A percentile compares a stretch with the other conserved stretches of the same genome.
phyloP scores from a whole-genome alignment of 108 stramenopile genomes.

The Cyclostephanos invisitatus region DNA sequence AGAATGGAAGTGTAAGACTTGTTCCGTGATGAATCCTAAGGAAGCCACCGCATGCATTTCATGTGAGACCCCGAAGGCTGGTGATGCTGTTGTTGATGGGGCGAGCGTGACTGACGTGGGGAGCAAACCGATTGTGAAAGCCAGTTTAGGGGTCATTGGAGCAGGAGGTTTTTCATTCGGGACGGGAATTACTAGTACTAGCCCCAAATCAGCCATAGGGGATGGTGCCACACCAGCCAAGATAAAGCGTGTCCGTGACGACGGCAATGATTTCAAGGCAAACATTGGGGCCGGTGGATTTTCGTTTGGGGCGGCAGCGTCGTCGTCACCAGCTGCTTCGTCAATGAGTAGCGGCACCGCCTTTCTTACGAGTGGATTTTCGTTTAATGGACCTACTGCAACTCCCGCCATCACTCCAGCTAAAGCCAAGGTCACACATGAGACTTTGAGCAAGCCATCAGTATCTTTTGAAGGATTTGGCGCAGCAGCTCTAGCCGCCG shows the following conservation, averaged over 20 bases:
- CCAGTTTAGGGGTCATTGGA: background rate
- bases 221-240: background rate
- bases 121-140: background rate
- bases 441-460: conserved; percentile 1
- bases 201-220: background rate
- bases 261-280: conserved; percentile 1
- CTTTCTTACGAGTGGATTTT: conserved; percentile 20
- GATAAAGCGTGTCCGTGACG: background rate
- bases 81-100: conserved; percentile 1
- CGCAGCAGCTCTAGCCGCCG: conserved; percentile 1
- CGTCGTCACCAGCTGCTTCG: conserved; percentile 4
- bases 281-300: conserved; percentile 32
- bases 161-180: conserved; percentile 3
- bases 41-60: conserved; percentile 27
- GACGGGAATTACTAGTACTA: background rate
- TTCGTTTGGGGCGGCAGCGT: conserved; percentile 13
- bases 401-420: conserved; percentile 12
- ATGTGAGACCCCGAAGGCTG: conserved; percentile 36
- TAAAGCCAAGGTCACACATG: conserved; percentile 12
- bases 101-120: background rate
- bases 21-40: conserved; percentile 36
- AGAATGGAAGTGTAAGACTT: conserved; percentile 57
- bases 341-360: conserved; percentile 1
- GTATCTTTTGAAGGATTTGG: conserved; percentile 10
- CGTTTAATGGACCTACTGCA: conserved; percentile 19